Evolutionary conservation across 768 basidiomycete genomes (phyloP).

Genomic region (Suillus subluteus): DNA sequence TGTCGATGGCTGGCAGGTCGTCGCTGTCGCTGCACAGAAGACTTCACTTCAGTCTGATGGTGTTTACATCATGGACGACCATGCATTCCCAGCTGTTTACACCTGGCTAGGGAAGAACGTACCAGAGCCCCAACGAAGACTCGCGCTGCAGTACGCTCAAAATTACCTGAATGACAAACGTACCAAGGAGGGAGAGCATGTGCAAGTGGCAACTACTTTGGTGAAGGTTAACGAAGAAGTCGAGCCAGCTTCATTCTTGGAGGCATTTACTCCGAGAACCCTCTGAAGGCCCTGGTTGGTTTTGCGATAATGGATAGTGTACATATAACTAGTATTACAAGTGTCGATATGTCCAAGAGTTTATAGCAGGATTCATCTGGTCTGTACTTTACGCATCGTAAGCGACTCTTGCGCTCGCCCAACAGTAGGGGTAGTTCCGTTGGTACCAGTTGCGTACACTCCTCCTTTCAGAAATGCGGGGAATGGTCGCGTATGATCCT

Average conservation of each 20-base stretch:
- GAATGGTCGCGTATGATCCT: constrained; percentile 86
- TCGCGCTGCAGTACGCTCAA: constrained; percentile 61
- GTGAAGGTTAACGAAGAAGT: constrained; percentile 40
- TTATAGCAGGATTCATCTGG: not conserved
- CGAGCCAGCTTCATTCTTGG: constrained; percentile 52
- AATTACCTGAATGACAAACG: constrained; percentile 49
- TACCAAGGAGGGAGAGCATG: constrained; percentile 18
- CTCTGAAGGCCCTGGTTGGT: not conserved
- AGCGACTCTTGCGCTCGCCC: constrained; percentile 75
- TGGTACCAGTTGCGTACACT: constrained; percentile 92
- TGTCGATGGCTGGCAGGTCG: constrained; percentile 43
- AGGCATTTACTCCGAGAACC: constrained; percentile 1
- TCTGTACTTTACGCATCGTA: constrained; percentile 45
- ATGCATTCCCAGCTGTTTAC: constrained; percentile 49
- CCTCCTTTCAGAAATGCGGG: constrained; percentile 75
- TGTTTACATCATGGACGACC: constrained; percentile 55
- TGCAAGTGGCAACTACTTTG: constrained; percentile 22
- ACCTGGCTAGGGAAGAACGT: constrained; percentile 61
- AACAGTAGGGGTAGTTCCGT: constrained; percentile 87
- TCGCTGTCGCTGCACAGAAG: constrained; percentile 33
- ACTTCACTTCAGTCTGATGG: constrained; percentile 49
- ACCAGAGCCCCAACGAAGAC: constrained; percentile 47
- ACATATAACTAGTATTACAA: not conserved
- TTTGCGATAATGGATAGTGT: not conserved
- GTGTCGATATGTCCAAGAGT: not conserved